phyloP scores from a whole-genome alignment of 2,329 filamentous ascomycete species.

The Shiraia bambusicola region DNA sequence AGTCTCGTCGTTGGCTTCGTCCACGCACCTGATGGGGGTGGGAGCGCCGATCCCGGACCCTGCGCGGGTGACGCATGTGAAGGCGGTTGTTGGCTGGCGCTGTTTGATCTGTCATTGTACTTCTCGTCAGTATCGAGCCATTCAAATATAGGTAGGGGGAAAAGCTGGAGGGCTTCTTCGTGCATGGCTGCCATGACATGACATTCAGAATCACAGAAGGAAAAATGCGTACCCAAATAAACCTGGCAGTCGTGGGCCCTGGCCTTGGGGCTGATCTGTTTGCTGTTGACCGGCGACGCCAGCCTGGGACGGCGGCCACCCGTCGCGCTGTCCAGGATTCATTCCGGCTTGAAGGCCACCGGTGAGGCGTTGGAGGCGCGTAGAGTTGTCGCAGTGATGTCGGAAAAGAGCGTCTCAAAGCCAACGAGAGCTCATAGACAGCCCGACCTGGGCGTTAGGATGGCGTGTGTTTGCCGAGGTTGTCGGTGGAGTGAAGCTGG shows the following conservation, averaged over 20 bases:
- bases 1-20: constrained; percentile 9
- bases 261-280: constrained; percentile 38
- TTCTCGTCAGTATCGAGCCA: constrained; percentile 20
- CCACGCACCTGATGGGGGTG: constrained; percentile 43
- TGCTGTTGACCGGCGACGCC: constrained; percentile 47
- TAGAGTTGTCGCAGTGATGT: no score
- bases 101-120: constrained; percentile 29
- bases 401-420: constrained; percentile 8
- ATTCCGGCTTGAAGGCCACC: constrained; percentile 35
- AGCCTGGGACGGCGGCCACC: constrained; percentile 49
- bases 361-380: constrained; percentile 20
- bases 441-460: constrained; percentile 7
- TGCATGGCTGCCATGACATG: constrained; percentile 17
- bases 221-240: constrained; percentile 38
- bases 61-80: constrained; percentile 41
- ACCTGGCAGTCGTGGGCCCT: constrained; percentile 37
- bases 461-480: constrained; percentile 11
- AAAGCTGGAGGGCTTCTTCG: constrained; percentile 14
- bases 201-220: constrained; percentile 1
- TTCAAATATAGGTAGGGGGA: constrained; percentile 11
- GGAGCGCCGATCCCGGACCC: constrained; percentile 41
- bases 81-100: constrained; percentile 33
- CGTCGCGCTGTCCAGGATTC: constrained; percentile 46
- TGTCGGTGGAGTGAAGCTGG: constrained; percentile 13
- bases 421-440: constrained; percentile 24